Evolutionary conservation across 2,329 filamentous ascomycete genomes (phyloP), one percentile per base, ranked within the genome.

Genomic region (Thielaviopsis euricoi): DNA sequence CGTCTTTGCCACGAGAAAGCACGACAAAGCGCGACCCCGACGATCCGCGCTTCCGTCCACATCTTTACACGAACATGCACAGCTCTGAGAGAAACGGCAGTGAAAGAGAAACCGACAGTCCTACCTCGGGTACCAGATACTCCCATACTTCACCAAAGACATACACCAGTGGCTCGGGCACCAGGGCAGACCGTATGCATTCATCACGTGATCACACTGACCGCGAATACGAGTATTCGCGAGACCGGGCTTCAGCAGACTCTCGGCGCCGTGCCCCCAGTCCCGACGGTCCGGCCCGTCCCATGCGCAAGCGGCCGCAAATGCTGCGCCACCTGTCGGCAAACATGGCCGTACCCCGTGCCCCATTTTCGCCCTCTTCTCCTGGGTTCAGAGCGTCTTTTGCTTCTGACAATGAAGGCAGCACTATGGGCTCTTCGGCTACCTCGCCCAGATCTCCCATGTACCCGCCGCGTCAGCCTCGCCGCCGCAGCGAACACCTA

Each of bases 291-390:
- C 23, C 55, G 5, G 48, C 51, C 17, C 50, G 43, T 3, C 33
- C 26, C 2, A 13, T 26, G 15, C 40, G 52, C 26, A 55, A 49
- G 33, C 49, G 51, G 17, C 58, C 58, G 10, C 50, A 56, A 22
- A 60, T 60, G 43, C 46, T 55, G 6, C 54, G 55, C 12, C 58
- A 60, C 52, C 17, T 56, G 12, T 60, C 58, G 13, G 58, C 51
- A 6, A 54, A 56, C 29, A 55, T 57, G 12, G 55, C 43, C 13
- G 49, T 59, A 2, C 25, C 48, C 29, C 55, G 55, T 15, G 40
- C 54, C 4, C 51, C 58, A n/a, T 60, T 60, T 40, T 57, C 58
- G 4, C 55, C 58, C 10, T 51, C 55, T 3, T 40, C 56, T 10
- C 50, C 37, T 10, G 52, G 51, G 21, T 56, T 53, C 13, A 53